Evolutionary conservation across 257 asterid genomes (phyloP).

Genomic region (Solanum bukasovii): DNA sequence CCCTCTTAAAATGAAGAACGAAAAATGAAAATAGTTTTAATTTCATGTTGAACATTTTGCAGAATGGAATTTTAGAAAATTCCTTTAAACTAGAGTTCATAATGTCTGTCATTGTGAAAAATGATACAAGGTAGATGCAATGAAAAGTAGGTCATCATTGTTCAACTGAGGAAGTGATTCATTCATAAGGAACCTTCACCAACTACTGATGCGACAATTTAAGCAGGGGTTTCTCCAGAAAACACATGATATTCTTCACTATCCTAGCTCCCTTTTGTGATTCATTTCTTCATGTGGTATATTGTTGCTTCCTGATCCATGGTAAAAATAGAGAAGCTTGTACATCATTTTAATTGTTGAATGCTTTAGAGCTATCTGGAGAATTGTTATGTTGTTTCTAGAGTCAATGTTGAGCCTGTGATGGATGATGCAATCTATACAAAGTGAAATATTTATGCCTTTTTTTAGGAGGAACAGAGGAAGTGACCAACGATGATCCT

Average conservation of each 20-base stretch:
- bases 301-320: neutral
- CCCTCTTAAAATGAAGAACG: neutral
- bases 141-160: neutral
- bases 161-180: neutral
- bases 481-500: neutral
- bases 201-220: neutral
- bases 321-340: neutral
- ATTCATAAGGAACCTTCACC: neutral
- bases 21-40: neutral
- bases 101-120: neutral
- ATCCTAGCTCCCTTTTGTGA: neutral
- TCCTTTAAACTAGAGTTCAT: neutral
- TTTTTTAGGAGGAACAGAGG: neutral
- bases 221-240: neutral
- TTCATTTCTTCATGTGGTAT: neutral
- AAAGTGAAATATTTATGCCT: neutral
- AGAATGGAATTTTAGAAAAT: neutral
- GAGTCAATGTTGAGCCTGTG: neutral
- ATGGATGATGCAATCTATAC: neutral
- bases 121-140: neutral
- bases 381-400: neutral
- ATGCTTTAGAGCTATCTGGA: neutral
- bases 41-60: neutral
- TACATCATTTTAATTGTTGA: neutral
- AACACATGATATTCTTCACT: neutral